Conservation (phyloP, 2,329 filamentous ascomycete species). For the Aspergillus arachidicola region DNA sequence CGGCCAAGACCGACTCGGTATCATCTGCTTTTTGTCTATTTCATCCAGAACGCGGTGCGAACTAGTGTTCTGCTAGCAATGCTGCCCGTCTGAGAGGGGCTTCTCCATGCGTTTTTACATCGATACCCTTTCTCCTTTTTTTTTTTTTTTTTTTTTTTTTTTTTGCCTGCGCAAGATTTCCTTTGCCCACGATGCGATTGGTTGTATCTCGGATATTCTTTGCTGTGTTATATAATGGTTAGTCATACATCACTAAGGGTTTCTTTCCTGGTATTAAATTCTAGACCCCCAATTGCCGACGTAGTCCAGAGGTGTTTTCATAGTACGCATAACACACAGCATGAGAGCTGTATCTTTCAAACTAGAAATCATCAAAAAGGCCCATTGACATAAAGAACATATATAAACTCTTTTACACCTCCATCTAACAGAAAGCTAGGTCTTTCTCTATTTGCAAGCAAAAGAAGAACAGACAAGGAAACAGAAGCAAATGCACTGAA, state of each 20-base stretch:
- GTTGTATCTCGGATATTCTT: slow-evolving; percentile 4
- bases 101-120: slow-evolving; percentile 24
- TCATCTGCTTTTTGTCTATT: slow-evolving; percentile 19
- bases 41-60: slow-evolving; percentile 11
- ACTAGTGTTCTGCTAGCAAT: slow-evolving; percentile 11
- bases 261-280: neutral
- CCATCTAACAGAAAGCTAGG: slow-evolving; percentile 5
- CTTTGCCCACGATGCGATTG: neutral
- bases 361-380: neutral
- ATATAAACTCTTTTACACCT: slow-evolving; percentile 1
- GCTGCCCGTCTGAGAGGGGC: neutral
- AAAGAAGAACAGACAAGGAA: neutral
- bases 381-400: neutral
- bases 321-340: neutral
- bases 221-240: slow-evolving; percentile 1
- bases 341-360: neutral
- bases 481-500: neutral
- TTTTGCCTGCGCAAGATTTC: neutral
- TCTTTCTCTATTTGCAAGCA: slow-evolving; percentile 10
- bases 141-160: slow-evolving; percentile 26
- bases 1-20: slow-evolving; percentile 2
- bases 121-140: slow-evolving; percentile 37
- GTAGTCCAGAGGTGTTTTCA: neutral
- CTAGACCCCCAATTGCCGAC: neutral
- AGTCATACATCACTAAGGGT: neutral